These are phyloP conservation scores for Diplodia intermedia DNA, from an alignment of 2,329 filamentous ascomycete species.

Conservation along the genomic window DNA sequence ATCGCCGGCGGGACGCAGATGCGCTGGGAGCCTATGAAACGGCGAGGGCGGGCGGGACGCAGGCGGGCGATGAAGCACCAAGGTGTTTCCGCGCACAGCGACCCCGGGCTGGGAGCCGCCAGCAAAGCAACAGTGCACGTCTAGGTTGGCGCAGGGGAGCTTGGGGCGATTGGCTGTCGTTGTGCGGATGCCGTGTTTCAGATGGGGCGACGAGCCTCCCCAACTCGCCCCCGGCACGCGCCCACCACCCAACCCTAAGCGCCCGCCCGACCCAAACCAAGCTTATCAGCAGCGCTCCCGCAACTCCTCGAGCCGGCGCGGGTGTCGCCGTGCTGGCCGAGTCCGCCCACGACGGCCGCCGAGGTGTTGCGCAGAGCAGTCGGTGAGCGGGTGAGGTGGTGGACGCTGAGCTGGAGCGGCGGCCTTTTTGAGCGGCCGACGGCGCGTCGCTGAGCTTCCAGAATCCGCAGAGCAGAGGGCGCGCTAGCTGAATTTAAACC, in stretches of 20 bases:
- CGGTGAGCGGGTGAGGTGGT: background rate
- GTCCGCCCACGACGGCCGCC: background rate
- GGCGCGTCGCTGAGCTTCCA: slow-evolving; percentile 19
- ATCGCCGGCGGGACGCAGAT: background rate
- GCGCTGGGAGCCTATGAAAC: slow-evolving; percentile 27
- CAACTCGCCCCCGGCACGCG: slow-evolving; percentile 12
- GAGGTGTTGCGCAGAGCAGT: background rate
- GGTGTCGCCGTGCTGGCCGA: background rate
- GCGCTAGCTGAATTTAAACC: slow-evolving; percentile 28
- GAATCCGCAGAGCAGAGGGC: background rate
- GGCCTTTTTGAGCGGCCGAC: background rate
- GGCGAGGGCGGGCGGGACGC: slow-evolving; percentile 17
- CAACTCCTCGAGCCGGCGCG: no score
- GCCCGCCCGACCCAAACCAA: background rate
- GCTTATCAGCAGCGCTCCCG: slow-evolving; percentile 1
- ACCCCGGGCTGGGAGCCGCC: slow-evolving; percentile 10
- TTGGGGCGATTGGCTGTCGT: slow-evolving; percentile 25
- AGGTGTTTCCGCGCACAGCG: slow-evolving; percentile 29
- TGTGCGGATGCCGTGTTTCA: slow-evolving; percentile 14
- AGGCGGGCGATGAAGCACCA: slow-evolving; percentile 26
- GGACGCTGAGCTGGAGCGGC: background rate
- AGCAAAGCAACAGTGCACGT: slow-evolving; percentile 25
- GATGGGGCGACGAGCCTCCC: slow-evolving; percentile 27
- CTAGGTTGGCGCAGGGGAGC: slow-evolving; percentile 4
- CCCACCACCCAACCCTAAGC: slow-evolving; percentile 5